Percentiles rank a stretch among this genome's conserved stretches.
Evolutionary conservation across 345 rosid genomes (phyloP).

Genomic region (thale cress (Arabidopsis thaliana)): TAIR10.1 NC_003071.7:7494001-7494500

Average conservation of each 20-base stretch:
- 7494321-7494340: not conserved
- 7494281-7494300: not conserved
- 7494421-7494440: slow-evolving; percentile 27
- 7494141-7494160: not conserved
- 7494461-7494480: slow-evolving; percentile 18
- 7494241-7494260: not conserved
- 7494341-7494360: not conserved
- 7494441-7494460: slow-evolving; percentile 22
- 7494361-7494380: not conserved
- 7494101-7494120: not conserved
- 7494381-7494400: slow-evolving; percentile 31
- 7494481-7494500: not conserved
- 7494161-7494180: not conserved
- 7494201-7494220: no score
- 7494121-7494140: not conserved
- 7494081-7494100: no score
- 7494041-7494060: not conserved
- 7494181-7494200: not conserved
- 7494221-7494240: not conserved
- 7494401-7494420: slow-evolving; percentile 6
- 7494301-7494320: not conserved
- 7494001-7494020: not conserved
- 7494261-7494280: not conserved
- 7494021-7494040: no score
- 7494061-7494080: not conserved